These are phyloP conservation scores for Talaromyces nanjingensis DNA, from an alignment of 495 filamentous ascomycete species.

Conservation along the genomic window DNA sequence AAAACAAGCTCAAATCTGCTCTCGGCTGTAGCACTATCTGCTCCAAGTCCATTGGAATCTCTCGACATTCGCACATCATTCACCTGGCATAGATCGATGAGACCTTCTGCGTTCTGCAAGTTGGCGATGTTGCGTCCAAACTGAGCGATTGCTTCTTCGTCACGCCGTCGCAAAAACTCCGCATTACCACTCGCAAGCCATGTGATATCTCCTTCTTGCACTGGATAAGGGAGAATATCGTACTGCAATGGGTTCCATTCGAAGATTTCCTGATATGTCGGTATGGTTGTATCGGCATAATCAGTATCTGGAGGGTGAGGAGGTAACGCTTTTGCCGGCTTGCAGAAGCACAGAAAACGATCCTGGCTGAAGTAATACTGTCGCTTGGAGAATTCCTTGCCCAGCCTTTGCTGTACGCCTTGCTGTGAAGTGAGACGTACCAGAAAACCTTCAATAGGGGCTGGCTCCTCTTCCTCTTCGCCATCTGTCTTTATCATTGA, in stretches of 20 bases:
- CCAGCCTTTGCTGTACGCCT: conserved; percentile 52
- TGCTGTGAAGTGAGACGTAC: conserved; percentile 61
- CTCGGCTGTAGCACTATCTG: conserved; percentile 37
- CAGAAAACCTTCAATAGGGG: conserved; percentile 66
- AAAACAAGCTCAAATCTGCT: conserved; percentile 58
- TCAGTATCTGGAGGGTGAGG: conserved; percentile 51
- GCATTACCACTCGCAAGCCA: conserved; percentile 49
- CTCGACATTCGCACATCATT: conserved; percentile 24
- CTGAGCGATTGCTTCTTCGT: conserved; percentile 58
- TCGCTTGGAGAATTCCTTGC: conserved; percentile 63
- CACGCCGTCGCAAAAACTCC: conserved; percentile 38
- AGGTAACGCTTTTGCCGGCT: conserved; percentile 56
- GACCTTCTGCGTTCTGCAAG: conserved; percentile 55
- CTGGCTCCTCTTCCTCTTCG: conserved; percentile 46
- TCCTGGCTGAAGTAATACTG: conserved; percentile 67
- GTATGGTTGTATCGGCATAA: conserved; percentile 7
- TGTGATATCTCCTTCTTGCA: conserved; percentile 45
- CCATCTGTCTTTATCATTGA: conserved; percentile 36
- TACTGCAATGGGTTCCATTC: conserved; percentile 51
- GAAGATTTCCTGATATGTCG: conserved; percentile 23
- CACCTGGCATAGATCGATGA: conserved; percentile 57
- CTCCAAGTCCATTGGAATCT: background rate
- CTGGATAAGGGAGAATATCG: conserved; percentile 56
- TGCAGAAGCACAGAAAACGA: conserved; percentile 59
- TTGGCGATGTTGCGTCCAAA: conserved; percentile 54